These are phyloP conservation scores for Grifola frondosa DNA, from an alignment of 1,284 basidiomycete species.

Conservation along the genomic window DNA sequence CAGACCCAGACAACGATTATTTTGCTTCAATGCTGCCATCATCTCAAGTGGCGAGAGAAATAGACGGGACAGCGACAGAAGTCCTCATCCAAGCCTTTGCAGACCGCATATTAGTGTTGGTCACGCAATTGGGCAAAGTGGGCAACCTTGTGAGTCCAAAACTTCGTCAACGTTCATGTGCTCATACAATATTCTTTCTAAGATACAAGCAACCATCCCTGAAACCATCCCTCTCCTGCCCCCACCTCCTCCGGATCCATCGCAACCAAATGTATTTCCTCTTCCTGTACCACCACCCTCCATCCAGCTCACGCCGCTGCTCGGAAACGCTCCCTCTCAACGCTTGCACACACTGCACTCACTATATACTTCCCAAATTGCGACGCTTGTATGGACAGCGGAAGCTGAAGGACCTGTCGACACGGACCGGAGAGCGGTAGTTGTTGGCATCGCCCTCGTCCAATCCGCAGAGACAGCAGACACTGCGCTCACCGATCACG, in stretches of 20 bases:
- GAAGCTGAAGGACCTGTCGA: conserved; percentile 42
- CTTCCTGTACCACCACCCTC: conserved; percentile 73
- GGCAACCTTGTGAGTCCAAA: conserved; percentile 68
- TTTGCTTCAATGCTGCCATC: conserved; percentile 25
- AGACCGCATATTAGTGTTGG: conserved; percentile 77
- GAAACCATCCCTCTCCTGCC: conserved; percentile 59
- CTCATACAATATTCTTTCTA: too few relatives aligned
- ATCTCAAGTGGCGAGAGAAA: conserved; percentile 40
- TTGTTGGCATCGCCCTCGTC: conserved; percentile 70
- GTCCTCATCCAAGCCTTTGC: conserved; percentile 75
- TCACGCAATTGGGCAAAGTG: conserved; percentile 88
- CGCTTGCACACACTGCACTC: conserved; percentile 73
- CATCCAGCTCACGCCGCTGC: conserved; percentile 71
- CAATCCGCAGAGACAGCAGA: conserved; percentile 35
- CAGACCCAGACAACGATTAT: too few relatives aligned
- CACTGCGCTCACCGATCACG: conserved; percentile 39
- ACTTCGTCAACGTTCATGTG: too few relatives aligned
- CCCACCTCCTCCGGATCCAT: conserved; percentile 36
- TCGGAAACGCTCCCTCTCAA: conserved; percentile 69
- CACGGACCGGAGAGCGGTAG: conserved; percentile 48
- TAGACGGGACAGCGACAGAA: conserved; percentile 68
- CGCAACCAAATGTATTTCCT: conserved; percentile 33
- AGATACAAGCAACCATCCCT: conserved; percentile 85
- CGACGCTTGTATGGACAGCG: conserved; percentile 77
- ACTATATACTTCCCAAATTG: conserved; percentile 83